Conservation (phyloP, 768 basidiomycete genomes). For the Lentinula lateritia region DNA sequence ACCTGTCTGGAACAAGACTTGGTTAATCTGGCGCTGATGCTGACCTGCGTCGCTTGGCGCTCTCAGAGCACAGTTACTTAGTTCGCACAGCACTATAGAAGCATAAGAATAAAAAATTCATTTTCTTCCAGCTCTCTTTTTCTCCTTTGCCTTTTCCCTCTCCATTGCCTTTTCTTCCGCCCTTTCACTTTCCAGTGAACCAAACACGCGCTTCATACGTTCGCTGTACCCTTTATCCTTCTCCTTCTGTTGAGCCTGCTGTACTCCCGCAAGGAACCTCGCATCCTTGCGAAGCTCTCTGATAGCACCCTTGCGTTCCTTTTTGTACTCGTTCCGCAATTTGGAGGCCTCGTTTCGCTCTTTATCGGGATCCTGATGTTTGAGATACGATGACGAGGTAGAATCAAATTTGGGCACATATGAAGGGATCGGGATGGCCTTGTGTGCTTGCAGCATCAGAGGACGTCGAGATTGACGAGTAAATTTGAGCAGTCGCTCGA, state of each 20-base stretch:
- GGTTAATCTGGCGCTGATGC: no score
- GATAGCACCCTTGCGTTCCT: slow-evolving; percentile 96
- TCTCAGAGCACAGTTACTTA: no score
- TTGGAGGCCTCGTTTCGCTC: slow-evolving; percentile 86
- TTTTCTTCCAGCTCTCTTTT: slow-evolving; percentile 72
- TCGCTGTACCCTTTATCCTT: slow-evolving; percentile 80
- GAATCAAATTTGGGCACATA: slow-evolving; percentile 92
- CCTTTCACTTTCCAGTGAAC: slow-evolving; percentile 76
- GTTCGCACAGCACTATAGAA: no score
- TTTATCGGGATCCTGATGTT: slow-evolving; percentile 84
- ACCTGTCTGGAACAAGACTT: no score
- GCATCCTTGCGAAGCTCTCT: slow-evolving; percentile 95
- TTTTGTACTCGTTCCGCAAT: slow-evolving; percentile 83
- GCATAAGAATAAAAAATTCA: slow-evolving; percentile 16
- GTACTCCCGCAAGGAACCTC: slow-evolving; percentile 84
- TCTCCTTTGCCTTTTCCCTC: slow-evolving; percentile 72
- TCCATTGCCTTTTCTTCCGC: slow-evolving; percentile 94
- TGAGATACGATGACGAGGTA: slow-evolving; percentile 66
- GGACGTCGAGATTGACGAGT: slow-evolving; percentile 68
- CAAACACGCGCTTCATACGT: slow-evolving; percentile 79
- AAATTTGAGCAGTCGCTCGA: slow-evolving; percentile 68
- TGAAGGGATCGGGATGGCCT: slow-evolving; percentile 91
- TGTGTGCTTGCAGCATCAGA: slow-evolving; percentile 84
- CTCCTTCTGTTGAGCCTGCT: slow-evolving; percentile 77
- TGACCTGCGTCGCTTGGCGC: no score